Evolutionary conservation across 805 yeast species (phyloP), one percentile per base, ranked within the genome.

Genomic region (Wickerhamiella vanderwaltii): DNA sequence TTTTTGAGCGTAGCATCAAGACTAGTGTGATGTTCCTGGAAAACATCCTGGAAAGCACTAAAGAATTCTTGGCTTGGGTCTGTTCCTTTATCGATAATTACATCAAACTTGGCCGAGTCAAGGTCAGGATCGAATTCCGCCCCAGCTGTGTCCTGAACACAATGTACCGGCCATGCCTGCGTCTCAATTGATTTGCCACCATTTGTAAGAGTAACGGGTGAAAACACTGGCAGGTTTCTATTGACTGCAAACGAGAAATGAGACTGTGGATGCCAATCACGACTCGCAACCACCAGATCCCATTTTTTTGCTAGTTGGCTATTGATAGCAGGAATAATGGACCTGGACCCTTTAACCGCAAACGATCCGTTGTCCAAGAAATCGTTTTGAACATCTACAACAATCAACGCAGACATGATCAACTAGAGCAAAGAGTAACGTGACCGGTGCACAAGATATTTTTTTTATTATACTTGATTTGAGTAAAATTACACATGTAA

Each of bases 371-470:
- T 54, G 47, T 54, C 60, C 0, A 86, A 65, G 57, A 87, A 87
- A 56, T 88, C 96, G 48, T 80, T 77, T 56, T 87, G 96, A 11
- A 87, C 61, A 52, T 87, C 97, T 13, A 87, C 71, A 0, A 87
- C 68, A 0, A 86, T 61, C 26, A 87, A 62, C 0, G 94, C 94
- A 19, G 41, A 22, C 41, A 38, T 38, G 2, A 15, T 11, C 19
- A 33, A 20, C 9, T 15, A 29, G 26, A 24, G 26, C 26, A 23
- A 23, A 7, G 7, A 11, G 7, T 23, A 7, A 7, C 26, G 26
- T 11, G 7, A 23, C 26, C 26, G 9, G 26, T 23, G 26, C 26
- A 23, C 11, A 11, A 23, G 7, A 23, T 7, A 23, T 7, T 23
- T 23, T 7, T 11, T 7, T 11, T 11, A 11, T 23, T 23, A 23